phyloP scores from a whole-genome alignment of 805 yeast genomes.

The Kuraishia borneana region DNA sequence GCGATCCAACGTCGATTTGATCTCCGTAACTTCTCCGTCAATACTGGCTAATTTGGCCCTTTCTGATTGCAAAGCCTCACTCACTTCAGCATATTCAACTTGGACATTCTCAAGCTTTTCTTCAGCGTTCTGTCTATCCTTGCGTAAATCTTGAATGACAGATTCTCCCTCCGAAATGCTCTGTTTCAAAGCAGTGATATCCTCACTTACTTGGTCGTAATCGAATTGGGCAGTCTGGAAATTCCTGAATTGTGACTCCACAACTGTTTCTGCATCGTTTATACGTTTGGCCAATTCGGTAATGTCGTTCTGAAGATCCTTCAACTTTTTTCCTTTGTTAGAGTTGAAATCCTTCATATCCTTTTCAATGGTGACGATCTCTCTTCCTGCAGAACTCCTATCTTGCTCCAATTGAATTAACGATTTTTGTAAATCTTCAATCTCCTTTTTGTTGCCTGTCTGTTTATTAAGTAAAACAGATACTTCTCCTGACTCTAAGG shows the following conservation, averaged over 20 bases:
- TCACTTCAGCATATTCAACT: constrained; percentile 14
- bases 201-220: constrained; percentile 54
- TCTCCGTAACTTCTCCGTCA: constrained; percentile 65
- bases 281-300: constrained; percentile 24
- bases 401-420: too few relatives aligned
- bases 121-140: constrained; percentile 7
- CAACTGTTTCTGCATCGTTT: constrained; percentile 21
- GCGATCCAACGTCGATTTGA: constrained; percentile 30
- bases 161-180: constrained; percentile 24
- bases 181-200: constrained; percentile 34
- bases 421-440: constrained; percentile 25
- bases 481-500: constrained; percentile 43
- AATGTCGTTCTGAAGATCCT: constrained; percentile 47
- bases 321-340: constrained; percentile 74
- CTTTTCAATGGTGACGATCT: constrained; percentile 41
- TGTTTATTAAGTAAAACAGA: constrained; percentile 41
- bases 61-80: constrained; percentile 37
- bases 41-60: constrained; percentile 51
- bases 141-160: constrained; percentile 21
- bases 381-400: constrained; percentile 22
- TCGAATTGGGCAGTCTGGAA: constrained; percentile 62
- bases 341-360: constrained; percentile 76
- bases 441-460: constrained; percentile 32
- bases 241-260: constrained; percentile 35
- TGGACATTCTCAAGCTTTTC: constrained; percentile 16